A percentile compares a stretch with the other conserved stretches of the same genome.
Evolutionary conservation across 139 green algal genomes (phyloP).

Genomic region (Closterium sp.): DNA sequence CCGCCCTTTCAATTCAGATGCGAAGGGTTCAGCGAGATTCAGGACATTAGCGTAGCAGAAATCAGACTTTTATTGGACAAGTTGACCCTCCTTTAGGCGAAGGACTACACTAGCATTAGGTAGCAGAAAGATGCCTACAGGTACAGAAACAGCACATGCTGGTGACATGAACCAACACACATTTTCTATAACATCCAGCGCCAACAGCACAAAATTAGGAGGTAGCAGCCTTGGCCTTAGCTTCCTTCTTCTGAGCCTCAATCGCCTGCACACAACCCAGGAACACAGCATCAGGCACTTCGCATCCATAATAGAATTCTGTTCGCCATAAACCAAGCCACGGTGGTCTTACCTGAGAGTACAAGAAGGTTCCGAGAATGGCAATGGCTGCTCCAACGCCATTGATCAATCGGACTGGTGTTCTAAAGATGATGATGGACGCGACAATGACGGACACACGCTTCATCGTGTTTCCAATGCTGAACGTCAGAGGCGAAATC

Average conservation of each 20-base stretch:
- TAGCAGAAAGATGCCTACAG: too few relatives aligned
- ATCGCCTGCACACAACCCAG: neutral
- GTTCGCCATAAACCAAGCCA: neutral
- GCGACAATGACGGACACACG: constrained; percentile 47
- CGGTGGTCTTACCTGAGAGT: constrained; percentile 63
- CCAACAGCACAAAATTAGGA: neutral
- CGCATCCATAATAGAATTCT: neutral
- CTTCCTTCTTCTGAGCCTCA: constrained; percentile 7
- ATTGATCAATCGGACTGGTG: constrained; percentile 59
- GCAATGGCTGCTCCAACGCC: constrained; percentile 74
- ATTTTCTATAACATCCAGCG: neutral
- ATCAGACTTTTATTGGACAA: too few relatives aligned
- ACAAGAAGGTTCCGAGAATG: constrained; percentile 87
- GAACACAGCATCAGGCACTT: neutral
- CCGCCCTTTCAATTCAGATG: too few relatives aligned
- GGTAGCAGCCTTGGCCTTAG: neutral
- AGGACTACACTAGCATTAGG: too few relatives aligned
- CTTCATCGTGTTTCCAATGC: constrained; percentile 55
- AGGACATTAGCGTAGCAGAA: too few relatives aligned
- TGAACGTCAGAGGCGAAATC: constrained; percentile 80
- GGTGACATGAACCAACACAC: neutral
- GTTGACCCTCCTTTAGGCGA: too few relatives aligned
- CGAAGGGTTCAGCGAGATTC: too few relatives aligned
- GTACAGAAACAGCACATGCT: too few relatives aligned
- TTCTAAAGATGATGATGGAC: constrained; percentile 52